Percentiles rank a stretch among this genome's conserved stretches.
phyloP scores from a whole-genome alignment of 2,329 filamentous ascomycete species.

The Aspergillus clavatus region DNA sequence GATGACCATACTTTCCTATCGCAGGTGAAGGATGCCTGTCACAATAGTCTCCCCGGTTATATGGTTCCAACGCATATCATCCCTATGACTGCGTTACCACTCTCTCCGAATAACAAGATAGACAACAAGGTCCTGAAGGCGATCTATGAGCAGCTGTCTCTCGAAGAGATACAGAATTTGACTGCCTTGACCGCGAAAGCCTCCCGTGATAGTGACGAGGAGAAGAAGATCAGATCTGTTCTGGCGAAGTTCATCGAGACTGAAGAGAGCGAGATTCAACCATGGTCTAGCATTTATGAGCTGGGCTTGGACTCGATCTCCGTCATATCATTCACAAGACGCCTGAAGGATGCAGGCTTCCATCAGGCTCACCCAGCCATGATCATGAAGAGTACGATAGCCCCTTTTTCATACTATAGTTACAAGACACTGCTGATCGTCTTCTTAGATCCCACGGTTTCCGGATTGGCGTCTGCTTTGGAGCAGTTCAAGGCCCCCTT shows the following conservation, averaged over 20 bases:
- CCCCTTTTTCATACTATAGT: no score
- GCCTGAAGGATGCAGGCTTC: conserved; percentile 62
- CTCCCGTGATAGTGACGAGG: conserved; percentile 27
- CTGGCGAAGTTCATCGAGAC: conserved; percentile 53
- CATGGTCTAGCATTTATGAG: conserved; percentile 70
- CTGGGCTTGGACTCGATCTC: conserved; percentile 86
- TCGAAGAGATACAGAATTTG: conserved; percentile 58
- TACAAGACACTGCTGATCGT: background rate
- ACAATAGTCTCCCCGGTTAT: conserved; percentile 67
- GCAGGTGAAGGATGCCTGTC: conserved; percentile 59
- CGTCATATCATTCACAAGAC: conserved; percentile 63
- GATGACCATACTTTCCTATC: conserved; percentile 40
- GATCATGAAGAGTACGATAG: conserved; percentile 58
- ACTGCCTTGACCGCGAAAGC: conserved; percentile 31
- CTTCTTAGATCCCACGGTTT: conserved; percentile 32
- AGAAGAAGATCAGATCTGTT: conserved; percentile 47
- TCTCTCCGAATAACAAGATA: conserved; percentile 86
- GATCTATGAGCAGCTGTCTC: conserved; percentile 59
- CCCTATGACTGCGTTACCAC: conserved; percentile 64
- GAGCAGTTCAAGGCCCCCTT: conserved; percentile 6
- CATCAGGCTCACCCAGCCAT: conserved; percentile 56
- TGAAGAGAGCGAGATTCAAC: conserved; percentile 42
- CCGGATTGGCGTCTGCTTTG: conserved; percentile 34
- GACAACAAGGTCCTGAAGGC: conserved; percentile 65
- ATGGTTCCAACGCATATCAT: conserved; percentile 89